Conservation (phyloP, 2,329 filamentous ascomycete genomes). For the Hymenoscyphus linearis region DNA sequence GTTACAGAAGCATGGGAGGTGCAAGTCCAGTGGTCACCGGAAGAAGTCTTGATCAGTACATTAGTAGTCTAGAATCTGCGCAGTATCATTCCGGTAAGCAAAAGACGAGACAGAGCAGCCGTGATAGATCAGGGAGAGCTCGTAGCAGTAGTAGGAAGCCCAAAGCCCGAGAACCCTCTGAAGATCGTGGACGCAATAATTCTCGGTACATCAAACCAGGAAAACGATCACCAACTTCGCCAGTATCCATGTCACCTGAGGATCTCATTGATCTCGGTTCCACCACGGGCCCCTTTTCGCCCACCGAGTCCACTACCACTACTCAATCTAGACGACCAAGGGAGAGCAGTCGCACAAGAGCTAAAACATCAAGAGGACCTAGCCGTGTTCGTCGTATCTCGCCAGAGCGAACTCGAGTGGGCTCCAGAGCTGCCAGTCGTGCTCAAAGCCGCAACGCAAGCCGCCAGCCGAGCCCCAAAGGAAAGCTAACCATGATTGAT, state of each 20-base stretch:
- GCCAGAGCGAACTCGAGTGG: slow-evolving; percentile 23
- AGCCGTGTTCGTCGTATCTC: slow-evolving; percentile 29
- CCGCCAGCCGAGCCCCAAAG: slow-evolving; percentile 35
- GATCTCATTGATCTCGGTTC: slow-evolving; percentile 58
- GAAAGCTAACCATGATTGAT: slow-evolving; percentile 35
- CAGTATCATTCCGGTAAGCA: slow-evolving; percentile 54
- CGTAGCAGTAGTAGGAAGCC: slow-evolving; percentile 46
- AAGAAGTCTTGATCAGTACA: slow-evolving; percentile 74
- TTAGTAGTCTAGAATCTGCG: slow-evolving; percentile 77
- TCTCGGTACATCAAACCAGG: slow-evolving; percentile 66
- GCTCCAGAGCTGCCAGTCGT: slow-evolving; percentile 29
- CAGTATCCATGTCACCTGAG: slow-evolving; percentile 89
- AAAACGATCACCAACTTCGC: slow-evolving; percentile 86
- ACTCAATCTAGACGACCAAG: slow-evolving; percentile 18
- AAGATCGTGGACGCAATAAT: slow-evolving; percentile 63
- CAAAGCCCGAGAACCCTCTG: slow-evolving; percentile 55
- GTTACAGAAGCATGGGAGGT: slow-evolving; percentile 38
- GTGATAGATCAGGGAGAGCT: slow-evolving; percentile 43
- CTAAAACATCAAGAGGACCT: slow-evolving; percentile 33
- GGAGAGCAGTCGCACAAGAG: slow-evolving; percentile 27
- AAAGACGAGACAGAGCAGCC: slow-evolving; percentile 43
- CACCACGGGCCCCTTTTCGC: slow-evolving; percentile 29
- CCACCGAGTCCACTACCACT: slow-evolving; percentile 10
- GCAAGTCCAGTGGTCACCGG: slow-evolving; percentile 54
- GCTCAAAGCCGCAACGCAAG: slow-evolving; percentile 36